Conservation (phyloP, 345 rosid genomes). For the Gossypium anomalum region DNA sequence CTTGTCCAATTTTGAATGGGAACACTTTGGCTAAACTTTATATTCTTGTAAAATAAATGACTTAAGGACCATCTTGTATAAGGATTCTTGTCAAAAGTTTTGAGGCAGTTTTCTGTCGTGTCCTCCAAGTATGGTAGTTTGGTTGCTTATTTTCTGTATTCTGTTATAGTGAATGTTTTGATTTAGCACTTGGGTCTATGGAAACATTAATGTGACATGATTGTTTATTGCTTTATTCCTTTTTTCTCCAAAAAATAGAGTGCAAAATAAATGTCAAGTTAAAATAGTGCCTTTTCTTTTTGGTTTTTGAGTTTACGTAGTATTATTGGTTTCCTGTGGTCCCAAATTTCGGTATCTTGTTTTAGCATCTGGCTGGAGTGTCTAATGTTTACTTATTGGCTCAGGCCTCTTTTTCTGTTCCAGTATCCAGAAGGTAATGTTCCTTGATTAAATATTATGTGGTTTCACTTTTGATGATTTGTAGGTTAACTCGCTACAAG, state of each 20-base stretch:
- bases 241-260: not conserved
- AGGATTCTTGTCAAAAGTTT: not conserved
- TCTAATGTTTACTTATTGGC: not conserved
- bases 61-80: not conserved
- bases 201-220: not conserved
- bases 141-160: not conserved
- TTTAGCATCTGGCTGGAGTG: not conserved
- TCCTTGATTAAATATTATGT: not conserved
- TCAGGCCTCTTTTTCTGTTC: not conserved
- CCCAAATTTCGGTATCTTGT: not conserved
- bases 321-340: not conserved
- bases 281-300: not conserved
- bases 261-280: not conserved
- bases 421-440: not conserved
- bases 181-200: not conserved
- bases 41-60: not conserved
- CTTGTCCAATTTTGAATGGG: not conserved
- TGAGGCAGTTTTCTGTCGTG: not conserved
- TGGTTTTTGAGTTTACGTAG: not conserved
- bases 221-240: too few relatives aligned
- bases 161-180: not conserved
- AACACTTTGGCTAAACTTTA: not conserved
- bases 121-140: not conserved
- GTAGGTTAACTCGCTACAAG: constrained; percentile 92
- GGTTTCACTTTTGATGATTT: not conserved